Percentiles rank a stretch among this genome's conserved stretches.
phyloP scores from a whole-genome alignment of 2,329 filamentous ascomycete species.

The Davidsoniella australis region DNA sequence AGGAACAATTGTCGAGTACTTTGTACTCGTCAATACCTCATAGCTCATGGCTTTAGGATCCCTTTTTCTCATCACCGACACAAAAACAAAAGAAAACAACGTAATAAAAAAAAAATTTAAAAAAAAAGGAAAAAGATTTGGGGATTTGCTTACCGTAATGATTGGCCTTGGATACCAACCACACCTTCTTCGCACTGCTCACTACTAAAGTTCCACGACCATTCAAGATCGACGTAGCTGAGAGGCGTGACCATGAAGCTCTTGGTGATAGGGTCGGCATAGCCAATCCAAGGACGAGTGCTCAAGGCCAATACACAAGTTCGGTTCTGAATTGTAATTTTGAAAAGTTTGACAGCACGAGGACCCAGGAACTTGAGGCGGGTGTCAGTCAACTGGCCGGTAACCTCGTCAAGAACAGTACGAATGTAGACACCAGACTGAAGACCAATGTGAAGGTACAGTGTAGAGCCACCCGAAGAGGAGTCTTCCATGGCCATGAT shows the following conservation, averaged over 20 bases:
- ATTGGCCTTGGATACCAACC: constrained; percentile 82
- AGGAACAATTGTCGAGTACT: constrained; percentile 84
- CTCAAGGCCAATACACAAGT: constrained; percentile 78
- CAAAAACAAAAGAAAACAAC: constrained; percentile 17
- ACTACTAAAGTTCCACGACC: constrained; percentile 92
- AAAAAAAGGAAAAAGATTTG: constrained; percentile 16
- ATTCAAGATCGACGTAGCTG: constrained; percentile 75
- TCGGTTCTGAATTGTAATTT: constrained; percentile 72
- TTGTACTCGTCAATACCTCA: constrained; percentile 34
- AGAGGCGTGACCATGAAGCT: constrained; percentile 85
- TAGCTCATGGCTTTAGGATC: constrained; percentile 36
- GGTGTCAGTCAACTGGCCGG: constrained; percentile 87
- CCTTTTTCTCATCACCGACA: constrained; percentile 46
- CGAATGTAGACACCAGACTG: constrained; percentile 91
- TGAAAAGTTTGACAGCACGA: constrained; percentile 76
- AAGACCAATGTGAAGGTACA: constrained; percentile 91
- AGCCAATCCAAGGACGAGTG: constrained; percentile 90
- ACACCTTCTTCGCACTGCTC: constrained; percentile 88
- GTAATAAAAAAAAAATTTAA: constrained; percentile 18
- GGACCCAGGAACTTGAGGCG: constrained; percentile 87
- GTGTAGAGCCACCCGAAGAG: constrained; percentile 67
- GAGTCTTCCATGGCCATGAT: constrained; percentile 96
- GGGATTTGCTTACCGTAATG: constrained; percentile 47
- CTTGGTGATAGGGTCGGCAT: constrained; percentile 63
- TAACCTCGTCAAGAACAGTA: constrained; percentile 87